Evolutionary conservation across 2,329 filamentous ascomycete genomes (phyloP).

Genomic region (Xylariales sp.): DNA sequence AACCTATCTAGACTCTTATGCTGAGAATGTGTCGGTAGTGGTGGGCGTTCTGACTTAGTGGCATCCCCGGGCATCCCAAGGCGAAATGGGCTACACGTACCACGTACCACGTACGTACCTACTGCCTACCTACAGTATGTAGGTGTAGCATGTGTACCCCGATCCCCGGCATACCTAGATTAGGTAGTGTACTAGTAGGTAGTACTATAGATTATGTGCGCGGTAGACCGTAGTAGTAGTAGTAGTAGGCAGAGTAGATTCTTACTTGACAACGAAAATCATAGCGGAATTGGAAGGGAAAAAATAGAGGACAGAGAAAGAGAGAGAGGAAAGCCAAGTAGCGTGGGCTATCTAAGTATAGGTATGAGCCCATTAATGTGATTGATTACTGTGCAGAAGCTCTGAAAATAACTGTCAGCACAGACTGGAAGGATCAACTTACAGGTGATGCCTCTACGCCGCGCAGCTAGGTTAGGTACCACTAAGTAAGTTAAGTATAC

Average conservation of each 20-base stretch:
- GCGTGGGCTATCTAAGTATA: conserved; percentile 19
- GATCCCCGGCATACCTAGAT: conserved; percentile 5
- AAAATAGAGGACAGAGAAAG: neutral
- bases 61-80: too few relatives aligned
- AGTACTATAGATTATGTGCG: neutral
- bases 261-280: neutral
- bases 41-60: neutral
- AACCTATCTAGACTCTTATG: neutral
- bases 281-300: neutral
- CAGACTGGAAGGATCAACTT: conserved; percentile 28
- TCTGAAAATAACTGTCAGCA: conserved; percentile 30
- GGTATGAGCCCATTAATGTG: conserved; percentile 22
- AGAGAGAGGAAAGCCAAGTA: conserved; percentile 9
- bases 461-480: neutral
- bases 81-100: too few relatives aligned
- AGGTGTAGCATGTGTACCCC: neutral
- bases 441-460: neutral
- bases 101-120: too few relatives aligned
- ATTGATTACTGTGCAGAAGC: conserved; percentile 33
- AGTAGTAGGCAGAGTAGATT: neutral
- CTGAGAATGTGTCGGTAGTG: conserved; percentile 28
- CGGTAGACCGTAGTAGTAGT: too few relatives aligned
- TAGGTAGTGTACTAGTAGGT: too few relatives aligned
- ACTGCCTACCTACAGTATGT: too few relatives aligned
- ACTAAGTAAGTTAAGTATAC: too few relatives aligned